phyloP scores from a whole-genome alignment of 73 alveolate genomes.

The Tetrahymena malaccensis region DNA sequence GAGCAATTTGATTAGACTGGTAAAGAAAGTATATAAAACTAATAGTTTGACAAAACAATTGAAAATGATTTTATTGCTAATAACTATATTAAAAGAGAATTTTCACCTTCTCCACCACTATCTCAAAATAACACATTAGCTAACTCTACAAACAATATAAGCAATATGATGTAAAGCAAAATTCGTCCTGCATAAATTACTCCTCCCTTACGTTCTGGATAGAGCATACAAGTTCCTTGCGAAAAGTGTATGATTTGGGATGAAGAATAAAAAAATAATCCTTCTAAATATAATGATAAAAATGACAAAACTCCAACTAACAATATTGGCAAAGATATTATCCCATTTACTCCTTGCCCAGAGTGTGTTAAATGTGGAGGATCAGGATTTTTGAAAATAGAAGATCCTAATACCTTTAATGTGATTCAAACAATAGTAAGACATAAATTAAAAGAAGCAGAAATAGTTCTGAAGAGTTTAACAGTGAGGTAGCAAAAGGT shows the following conservation, averaged over 20 bases:
- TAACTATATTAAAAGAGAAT: background rate
- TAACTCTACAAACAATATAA: background rate
- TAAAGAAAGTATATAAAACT: background rate
- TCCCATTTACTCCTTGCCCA: background rate
- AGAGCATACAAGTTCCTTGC: background rate
- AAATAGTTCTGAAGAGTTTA: background rate
- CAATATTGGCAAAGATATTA: background rate
- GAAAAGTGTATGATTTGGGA: background rate
- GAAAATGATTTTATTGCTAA: background rate
- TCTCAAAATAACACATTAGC: background rate
- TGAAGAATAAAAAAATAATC: background rate
- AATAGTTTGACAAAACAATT: background rate
- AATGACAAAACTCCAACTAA: background rate
- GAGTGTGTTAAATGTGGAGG: background rate
- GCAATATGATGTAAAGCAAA: background rate
- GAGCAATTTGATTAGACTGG: background rate
- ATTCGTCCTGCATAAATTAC: background rate
- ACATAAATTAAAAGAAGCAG: background rate
- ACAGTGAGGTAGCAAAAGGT: background rate
- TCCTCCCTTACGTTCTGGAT: background rate
- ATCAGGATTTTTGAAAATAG: background rate
- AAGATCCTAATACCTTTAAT: background rate
- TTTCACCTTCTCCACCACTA: background rate
- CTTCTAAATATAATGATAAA: background rate
- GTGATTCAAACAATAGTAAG: background rate